Percentiles rank a stretch among this genome's conserved stretches.
phyloP scores from a whole-genome alignment of 345 rosid genomes.

The Salix suchowensis region DNA sequence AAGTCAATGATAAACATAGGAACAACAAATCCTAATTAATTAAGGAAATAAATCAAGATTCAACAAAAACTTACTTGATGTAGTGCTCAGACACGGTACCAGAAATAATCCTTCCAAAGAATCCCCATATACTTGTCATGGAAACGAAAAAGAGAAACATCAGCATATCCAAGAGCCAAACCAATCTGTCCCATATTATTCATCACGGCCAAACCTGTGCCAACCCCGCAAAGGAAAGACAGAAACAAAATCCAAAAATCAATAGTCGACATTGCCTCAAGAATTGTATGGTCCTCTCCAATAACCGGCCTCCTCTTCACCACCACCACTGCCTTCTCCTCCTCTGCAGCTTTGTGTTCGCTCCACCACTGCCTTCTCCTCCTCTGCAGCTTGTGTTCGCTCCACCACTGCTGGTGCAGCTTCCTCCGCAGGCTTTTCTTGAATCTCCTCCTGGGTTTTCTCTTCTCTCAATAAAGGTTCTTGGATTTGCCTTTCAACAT shows the following conservation, averaged over 20 bases:
- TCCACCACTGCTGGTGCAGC: neutral
- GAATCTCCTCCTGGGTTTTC: conserved; percentile 4
- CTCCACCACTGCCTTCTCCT: neutral
- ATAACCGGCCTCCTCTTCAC: conserved; percentile 43
- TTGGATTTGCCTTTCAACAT: conserved; percentile 33
- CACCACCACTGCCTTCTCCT: conserved; percentile 9
- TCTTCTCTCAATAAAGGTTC: conserved; percentile 50
- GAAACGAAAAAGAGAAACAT: conserved; percentile 83
- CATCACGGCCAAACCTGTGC: conserved; percentile 83
- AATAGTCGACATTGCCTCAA: conserved; percentile 53
- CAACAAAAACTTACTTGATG: conserved; percentile 27
- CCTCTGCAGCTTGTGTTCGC: neutral
- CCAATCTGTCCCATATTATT: conserved; percentile 97
- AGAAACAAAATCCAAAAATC: conserved; percentile 86
- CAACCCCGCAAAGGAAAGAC: conserved; percentile 84
- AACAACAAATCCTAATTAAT: too few relatives aligned
- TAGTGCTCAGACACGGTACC: conserved; percentile 77
- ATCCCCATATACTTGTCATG: conserved; percentile 82
- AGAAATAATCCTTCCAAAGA: conserved; percentile 81
- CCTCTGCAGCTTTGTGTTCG: neutral
- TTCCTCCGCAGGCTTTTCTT: conserved; percentile 6
- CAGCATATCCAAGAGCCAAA: conserved; percentile 71
- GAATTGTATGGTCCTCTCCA: conserved; percentile 85
- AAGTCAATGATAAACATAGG: neutral
- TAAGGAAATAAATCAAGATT: neutral